These are phyloP conservation scores for Juncus inflexus DNA, from an alignment of 176 grass and related monocot genomes.

Conservation along the genomic window DNA sequence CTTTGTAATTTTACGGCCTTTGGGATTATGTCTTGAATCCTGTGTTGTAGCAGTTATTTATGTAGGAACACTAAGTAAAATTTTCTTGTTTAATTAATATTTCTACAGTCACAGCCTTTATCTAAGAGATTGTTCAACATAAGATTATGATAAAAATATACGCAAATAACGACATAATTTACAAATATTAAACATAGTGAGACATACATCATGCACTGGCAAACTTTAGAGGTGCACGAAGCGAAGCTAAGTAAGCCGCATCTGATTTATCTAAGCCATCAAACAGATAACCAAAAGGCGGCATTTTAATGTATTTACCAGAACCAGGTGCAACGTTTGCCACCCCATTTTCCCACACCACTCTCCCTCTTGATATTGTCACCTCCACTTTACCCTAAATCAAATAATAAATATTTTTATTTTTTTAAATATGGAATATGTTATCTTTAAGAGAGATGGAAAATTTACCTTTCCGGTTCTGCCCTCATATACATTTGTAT, in stretches of 20 bases:
- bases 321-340: conserved; percentile 60
- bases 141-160: neutral
- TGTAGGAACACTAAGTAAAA: neutral
- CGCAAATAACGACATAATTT: conserved; percentile 6
- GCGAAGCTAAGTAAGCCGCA: conserved; percentile 55
- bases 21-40: neutral
- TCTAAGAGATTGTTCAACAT: no score
- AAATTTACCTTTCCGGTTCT: conserved; percentile 67
- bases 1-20: neutral
- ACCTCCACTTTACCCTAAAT: conserved; percentile 80
- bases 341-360: conserved; percentile 73
- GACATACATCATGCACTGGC: conserved; percentile 29
- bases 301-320: conserved; percentile 61
- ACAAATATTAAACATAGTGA: neutral
- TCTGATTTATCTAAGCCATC: conserved; percentile 77
- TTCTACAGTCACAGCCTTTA: no score
- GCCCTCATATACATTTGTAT: conserved; percentile 82
- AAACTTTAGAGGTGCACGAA: conserved; percentile 61
- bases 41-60: neutral
- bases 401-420: no score
- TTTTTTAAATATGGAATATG: neutral
- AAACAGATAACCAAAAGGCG: conserved; percentile 73
- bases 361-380: conserved; percentile 70
- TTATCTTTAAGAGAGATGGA: neutral
- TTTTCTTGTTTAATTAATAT: conserved; percentile 9